phyloP scores from a whole-genome alignment of 2,329 filamentous ascomycete genomes.

The Simplicillium aogashimaense region DNA sequence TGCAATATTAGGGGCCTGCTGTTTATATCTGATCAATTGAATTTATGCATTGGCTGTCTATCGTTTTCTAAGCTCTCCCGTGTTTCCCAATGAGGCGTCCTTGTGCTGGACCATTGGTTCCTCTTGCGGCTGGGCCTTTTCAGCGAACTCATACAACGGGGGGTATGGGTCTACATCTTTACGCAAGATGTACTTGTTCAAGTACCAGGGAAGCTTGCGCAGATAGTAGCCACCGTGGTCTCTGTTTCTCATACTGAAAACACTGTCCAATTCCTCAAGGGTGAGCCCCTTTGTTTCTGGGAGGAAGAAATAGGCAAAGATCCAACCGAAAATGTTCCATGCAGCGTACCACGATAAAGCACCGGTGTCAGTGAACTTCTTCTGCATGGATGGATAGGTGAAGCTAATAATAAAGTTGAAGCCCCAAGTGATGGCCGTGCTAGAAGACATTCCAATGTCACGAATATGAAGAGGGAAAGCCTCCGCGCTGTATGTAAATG shows the following conservation, averaged over 20 bases:
- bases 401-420: constrained; percentile 18
- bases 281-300: constrained; percentile 51
- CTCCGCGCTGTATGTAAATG: constrained; percentile 47
- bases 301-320: constrained; percentile 48
- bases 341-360: constrained; percentile 23
- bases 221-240: constrained; percentile 17
- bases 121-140: constrained; percentile 1
- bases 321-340: constrained; percentile 15
- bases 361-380: constrained; percentile 15
- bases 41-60: neutral
- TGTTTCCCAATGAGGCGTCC: no score
- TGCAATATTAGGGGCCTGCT: no score
- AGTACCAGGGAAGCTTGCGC: constrained; percentile 20
- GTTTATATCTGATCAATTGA: no score
- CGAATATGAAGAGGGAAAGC: constrained; percentile 44
- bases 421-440: constrained; percentile 22
- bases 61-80: neutral
- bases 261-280: constrained; percentile 47
- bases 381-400: constrained; percentile 12
- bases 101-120: neutral
- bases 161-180: constrained; percentile 18
- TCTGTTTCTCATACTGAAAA: constrained; percentile 12
- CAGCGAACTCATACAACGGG: constrained; percentile 19
- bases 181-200: constrained; percentile 17
- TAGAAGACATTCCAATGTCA: constrained; percentile 37